A percentile compares a stretch with the other conserved stretches of the same genome.
Conservation (phyloP, 2,329 filamentous ascomycete species). For the Fusarium sp. region DNA sequence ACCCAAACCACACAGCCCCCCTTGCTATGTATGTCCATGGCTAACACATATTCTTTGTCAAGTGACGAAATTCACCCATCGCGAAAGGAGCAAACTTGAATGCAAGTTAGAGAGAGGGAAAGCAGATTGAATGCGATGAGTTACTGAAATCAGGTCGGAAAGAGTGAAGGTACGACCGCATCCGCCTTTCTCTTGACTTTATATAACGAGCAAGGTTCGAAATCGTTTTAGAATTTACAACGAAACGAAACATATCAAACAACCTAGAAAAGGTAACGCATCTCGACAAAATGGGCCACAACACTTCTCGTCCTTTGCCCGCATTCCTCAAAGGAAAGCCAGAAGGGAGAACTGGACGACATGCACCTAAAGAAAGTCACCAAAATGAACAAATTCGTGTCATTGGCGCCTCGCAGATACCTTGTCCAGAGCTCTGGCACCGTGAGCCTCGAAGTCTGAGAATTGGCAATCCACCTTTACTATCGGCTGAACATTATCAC, state of each 20-base stretch:
- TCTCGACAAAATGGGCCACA: background rate
- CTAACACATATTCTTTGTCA: background rate
- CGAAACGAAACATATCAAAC: background rate
- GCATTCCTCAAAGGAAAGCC: background rate
- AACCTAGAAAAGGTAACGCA: background rate
- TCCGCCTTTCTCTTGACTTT: background rate
- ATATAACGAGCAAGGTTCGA: background rate
- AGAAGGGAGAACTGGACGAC: background rate
- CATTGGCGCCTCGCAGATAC: background rate
- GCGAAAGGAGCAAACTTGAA: background rate
- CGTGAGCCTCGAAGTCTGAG: background rate
- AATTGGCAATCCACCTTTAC: background rate
- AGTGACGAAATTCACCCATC: background rate
- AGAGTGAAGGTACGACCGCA: background rate
- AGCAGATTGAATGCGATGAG: background rate
- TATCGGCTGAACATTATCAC: background rate
- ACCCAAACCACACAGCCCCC: background rate
- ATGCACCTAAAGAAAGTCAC: background rate
- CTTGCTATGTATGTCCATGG: background rate
- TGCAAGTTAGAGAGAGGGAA: background rate
- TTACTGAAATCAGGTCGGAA: background rate
- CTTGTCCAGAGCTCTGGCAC: background rate
- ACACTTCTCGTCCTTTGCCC: background rate
- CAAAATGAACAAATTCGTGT: background rate
- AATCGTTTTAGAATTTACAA: background rate